Evolutionary conservation across 306 rosid species (phyloP).

Genomic region (Quercus gilva): DNA sequence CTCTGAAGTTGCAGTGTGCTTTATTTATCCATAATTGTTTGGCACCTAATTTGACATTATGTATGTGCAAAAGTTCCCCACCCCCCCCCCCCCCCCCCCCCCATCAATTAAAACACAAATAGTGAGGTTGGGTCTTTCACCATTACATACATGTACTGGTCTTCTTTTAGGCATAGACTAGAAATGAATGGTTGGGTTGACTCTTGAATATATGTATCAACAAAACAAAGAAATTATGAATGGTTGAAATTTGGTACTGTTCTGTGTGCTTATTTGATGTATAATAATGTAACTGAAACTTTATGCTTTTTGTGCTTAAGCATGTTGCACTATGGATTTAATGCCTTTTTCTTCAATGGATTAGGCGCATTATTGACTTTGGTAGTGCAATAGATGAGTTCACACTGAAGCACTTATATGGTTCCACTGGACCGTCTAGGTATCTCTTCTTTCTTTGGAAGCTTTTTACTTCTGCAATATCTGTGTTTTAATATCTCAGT

Average conservation of each 20-base stretch:
- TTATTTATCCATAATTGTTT: too few relatives aligned
- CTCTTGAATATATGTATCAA: slow-evolving; percentile 20
- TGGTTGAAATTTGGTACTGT: slow-evolving; percentile 18
- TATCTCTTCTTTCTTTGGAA: slow-evolving; percentile 32
- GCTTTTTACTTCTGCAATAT: slow-evolving; percentile 1
- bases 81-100: too few relatives aligned
- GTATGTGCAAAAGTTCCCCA: too few relatives aligned
- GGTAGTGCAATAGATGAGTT: slow-evolving; percentile 93
- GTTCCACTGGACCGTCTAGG: slow-evolving; percentile 88
- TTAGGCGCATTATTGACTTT: slow-evolving; percentile 74
- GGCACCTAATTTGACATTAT: too few relatives aligned
- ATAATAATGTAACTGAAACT: too few relatives aligned
- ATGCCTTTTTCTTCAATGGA: slow-evolving; percentile 18
- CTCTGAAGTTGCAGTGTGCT: too few relatives aligned
- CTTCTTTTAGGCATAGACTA: too few relatives aligned
- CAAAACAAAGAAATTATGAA: slow-evolving; percentile 12
- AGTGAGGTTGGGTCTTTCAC: neutral
- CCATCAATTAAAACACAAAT: neutral
- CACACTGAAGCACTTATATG: slow-evolving; percentile 83
- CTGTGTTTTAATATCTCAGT: slow-evolving; percentile 2
- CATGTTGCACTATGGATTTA: slow-evolving; percentile 9
- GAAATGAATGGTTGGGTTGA: slow-evolving; percentile 6
- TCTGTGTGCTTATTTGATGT: neutral
- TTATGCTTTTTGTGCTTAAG: neutral
- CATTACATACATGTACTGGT: slow-evolving; percentile 13